Conservation (phyloP, 2,329 filamentous ascomycete genomes). For the Boeremia lycopersici region DNA sequence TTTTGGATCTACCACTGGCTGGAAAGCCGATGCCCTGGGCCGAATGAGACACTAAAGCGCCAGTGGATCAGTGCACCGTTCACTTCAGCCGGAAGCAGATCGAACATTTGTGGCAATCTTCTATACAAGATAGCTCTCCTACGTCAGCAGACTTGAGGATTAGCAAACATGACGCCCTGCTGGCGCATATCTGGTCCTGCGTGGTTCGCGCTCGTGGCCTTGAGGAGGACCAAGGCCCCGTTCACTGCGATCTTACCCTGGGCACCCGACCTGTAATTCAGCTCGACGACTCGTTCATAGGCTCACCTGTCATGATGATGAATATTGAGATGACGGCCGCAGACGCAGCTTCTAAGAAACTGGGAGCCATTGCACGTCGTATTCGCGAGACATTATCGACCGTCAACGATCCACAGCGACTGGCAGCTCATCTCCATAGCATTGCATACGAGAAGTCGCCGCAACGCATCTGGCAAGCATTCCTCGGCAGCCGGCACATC, state of each 20-base stretch:
- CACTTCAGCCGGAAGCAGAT: conserved; percentile 8
- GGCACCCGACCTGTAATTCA: conserved; percentile 6
- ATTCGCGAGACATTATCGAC: conserved; percentile 3
- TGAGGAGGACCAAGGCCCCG: conserved; percentile 3
- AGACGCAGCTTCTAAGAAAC: background rate
- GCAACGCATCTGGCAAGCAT: conserved; percentile 17
- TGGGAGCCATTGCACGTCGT: background rate
- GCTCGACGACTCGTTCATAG: conserved; percentile 5
- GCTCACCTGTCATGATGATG: conserved; percentile 16
- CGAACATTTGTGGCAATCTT: conserved; percentile 1
- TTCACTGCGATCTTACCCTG: conserved; percentile 17
- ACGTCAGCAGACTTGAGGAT: background rate
- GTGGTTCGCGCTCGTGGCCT: conserved; percentile 14
- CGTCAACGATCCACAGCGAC: conserved; percentile 3
- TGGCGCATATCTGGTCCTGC: conserved; percentile 17
- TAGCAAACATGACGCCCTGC: conserved; percentile 18
- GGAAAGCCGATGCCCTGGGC: conserved; percentile 13
- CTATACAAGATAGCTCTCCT: background rate
- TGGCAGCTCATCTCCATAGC: conserved; percentile 15
- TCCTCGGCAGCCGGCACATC: conserved; percentile 11
- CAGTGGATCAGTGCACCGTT: conserved; percentile 11
- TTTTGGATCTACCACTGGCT: conserved; percentile 1
- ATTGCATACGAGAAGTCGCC: conserved; percentile 16
- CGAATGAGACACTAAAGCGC: conserved; percentile 9
- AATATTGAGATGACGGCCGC: conserved; percentile 12